These are phyloP conservation scores for Ogataea corticis DNA, from an alignment of 805 yeast genomes.

Conservation along the genomic window DNA sequence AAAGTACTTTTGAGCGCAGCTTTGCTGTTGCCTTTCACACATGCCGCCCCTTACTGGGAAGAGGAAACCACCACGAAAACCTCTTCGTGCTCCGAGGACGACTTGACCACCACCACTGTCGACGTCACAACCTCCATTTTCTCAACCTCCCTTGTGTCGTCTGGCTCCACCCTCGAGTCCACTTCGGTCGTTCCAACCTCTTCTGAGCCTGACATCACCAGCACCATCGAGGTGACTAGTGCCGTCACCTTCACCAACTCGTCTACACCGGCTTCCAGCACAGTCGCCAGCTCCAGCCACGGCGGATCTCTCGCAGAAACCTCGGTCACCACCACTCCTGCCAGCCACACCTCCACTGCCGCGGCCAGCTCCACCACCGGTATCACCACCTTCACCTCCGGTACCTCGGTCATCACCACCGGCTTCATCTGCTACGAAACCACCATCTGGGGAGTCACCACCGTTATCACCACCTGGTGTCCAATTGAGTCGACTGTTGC, in stretches of 20 bases:
- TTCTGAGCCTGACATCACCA: conserved; percentile 2
- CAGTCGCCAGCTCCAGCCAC: background rate
- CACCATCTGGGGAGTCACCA: background rate
- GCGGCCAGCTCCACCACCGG: background rate
- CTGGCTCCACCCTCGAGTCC: background rate
- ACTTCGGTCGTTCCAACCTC: background rate
- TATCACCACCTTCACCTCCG: background rate
- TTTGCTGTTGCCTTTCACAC: conserved; percentile 1
- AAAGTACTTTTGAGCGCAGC: conserved; percentile 5
- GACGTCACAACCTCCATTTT: background rate
- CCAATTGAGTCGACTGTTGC: background rate
- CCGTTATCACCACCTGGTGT: conserved; percentile 2
- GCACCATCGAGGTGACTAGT: conserved; percentile 6
- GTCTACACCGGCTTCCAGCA: background rate
- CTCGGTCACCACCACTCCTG: background rate
- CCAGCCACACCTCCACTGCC: background rate
- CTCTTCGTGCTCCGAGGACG: conserved; percentile 7
- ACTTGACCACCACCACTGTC: conserved; percentile 1
- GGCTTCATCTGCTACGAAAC: conserved; percentile 2
- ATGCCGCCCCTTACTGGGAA: background rate
- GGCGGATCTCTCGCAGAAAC: too few species aligned
- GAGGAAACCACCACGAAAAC: conserved; percentile 6
- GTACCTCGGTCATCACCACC: conserved; percentile 1
- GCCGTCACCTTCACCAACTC: conserved; percentile 6
- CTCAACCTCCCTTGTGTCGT: background rate